Evolutionary conservation across 2,329 filamentous ascomycete genomes (phyloP), one percentile per base, ranked within the genome.

Genomic region (Endocalyx cinctus): DNA sequence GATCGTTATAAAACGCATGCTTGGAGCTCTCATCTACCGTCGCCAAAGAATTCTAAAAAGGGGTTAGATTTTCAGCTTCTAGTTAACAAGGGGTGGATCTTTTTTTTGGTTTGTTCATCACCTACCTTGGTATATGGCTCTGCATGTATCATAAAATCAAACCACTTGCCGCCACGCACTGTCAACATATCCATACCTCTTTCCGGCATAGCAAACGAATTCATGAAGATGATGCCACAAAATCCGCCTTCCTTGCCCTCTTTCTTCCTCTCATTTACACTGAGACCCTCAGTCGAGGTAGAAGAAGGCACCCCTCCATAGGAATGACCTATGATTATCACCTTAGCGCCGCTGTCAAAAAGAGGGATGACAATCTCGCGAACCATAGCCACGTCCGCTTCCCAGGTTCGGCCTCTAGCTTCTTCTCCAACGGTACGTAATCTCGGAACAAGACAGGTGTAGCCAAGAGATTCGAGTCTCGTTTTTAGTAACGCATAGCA

Each of bases 1-100:
- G 15, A 26, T 47, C 42, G 14, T 41, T 39, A 31, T 39, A 46
- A 11, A 46, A 39, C 6, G 17, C 23, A 7, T 32, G 26, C 23
- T 42, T 46, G 15, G 38, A 41, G 1, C 31, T 20, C 19, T 37
- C 34, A 17, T 28, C 37, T 17, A 28, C 38, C 14, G 20, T 23
- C 8, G n/a, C n/a, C 20, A 23, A 8, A 8, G 20, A 23, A n/a
- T 23, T 23, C 20, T 23, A 23, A 23, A 23, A 23, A 8, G 20
- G n/a, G 20, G 20, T 23, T n/a, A n/a, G n/a, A n/a, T n/a, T n/a
- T n/a, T n/a, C n/a, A n/a, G n/a, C n/a, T n/a, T n/a, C n/a, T n/a
- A n/a, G n/a, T n/a, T n/a, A n/a, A n/a, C n/a, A n/a, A n/a, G n/a
- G n/a, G n/a, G n/a, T n/a, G n/a, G n/a, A n/a, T n/a, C n/a, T n/a